phyloP scores from a whole-genome alignment of 163 green algal genomes.

The Botryococcus braunii region DNA sequence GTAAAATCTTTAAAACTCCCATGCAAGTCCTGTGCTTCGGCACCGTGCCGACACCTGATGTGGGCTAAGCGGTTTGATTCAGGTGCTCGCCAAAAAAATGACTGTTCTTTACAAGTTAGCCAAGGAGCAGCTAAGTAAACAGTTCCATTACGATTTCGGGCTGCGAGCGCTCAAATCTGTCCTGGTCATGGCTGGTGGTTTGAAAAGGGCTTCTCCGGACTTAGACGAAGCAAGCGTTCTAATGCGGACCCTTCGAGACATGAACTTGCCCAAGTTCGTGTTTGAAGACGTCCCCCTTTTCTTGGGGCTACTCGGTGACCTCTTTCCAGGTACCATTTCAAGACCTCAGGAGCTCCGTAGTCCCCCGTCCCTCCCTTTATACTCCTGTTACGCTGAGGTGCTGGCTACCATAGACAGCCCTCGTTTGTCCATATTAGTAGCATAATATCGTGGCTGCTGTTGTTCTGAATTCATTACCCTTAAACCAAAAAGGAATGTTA shows the following conservation, averaged over 20 bases:
- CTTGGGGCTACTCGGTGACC: slow-evolving; percentile 70
- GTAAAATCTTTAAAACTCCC: too few species aligned
- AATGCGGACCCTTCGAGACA: slow-evolving; percentile 80
- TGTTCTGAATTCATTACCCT: too few species aligned
- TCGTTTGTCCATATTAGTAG: too few species aligned
- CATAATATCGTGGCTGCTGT: too few species aligned
- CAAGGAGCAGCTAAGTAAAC: slow-evolving; percentile 79
- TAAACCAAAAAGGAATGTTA: too few species aligned
- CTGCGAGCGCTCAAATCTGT: slow-evolving; percentile 78
- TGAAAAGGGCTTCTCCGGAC: slow-evolving; percentile 71
- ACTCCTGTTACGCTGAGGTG: too few species aligned
- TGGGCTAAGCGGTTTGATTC: too few species aligned
- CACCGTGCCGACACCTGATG: too few species aligned
- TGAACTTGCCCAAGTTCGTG: slow-evolving; percentile 89
- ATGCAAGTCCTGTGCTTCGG: too few species aligned
- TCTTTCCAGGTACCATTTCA: slow-evolving; percentile 75
- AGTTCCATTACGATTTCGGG: slow-evolving; percentile 88
- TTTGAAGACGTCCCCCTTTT: slow-evolving; percentile 87
- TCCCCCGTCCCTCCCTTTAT: too few species aligned
- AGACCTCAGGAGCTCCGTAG: too few species aligned
- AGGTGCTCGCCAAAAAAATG: slow-evolving; percentile 85
- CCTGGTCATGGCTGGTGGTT: slow-evolving; percentile 75
- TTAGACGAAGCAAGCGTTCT: slow-evolving; percentile 72
- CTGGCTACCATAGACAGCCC: too few species aligned
- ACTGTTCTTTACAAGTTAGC: slow-evolving; percentile 83